Base-by-base conservation (phyloP, 2,329 filamentous ascomycete species). In the Herpotrichia juniperi region DNA sequence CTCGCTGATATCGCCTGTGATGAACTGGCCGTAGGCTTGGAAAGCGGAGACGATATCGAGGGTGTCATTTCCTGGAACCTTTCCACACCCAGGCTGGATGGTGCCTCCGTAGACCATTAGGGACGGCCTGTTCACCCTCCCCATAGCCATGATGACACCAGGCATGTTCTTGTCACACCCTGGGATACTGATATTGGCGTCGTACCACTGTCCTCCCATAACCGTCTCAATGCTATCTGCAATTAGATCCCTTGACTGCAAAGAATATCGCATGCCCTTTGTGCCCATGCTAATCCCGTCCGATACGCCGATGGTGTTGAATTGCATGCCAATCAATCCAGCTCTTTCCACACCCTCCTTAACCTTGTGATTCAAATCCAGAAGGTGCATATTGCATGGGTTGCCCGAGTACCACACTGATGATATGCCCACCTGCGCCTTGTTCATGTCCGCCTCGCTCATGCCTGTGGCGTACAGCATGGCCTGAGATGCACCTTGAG, bases 81-180 rank as follows among this genome's bases (percentile, higher is more conserved):
- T 83, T 50, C 89, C 90, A 78, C 93, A 97, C 42, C 94, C 94
- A 31, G 94, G 91, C 72, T 90, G 87, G 73, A 97, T 99, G 35
- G 90, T 92, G 43, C 94, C 94, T 63, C 94, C 94, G 70, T 99
- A 99, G 25, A 99, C 90, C 94, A 99, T 99, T 71, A 99, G 82
- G 65, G 90, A 92, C 25, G 94, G 94, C 42, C 94, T 83, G 80
- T 99, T 97, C 61, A 97, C 87, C 63, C 94, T 86, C 31, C 92
- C 93, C 90, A 97, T 97, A 50, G 93, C 94, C 76, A 81, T 81
- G 53, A 81, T 75, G 42, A 81, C 79, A 70, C 79, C 78, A n/a
- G 74, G 74, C 94, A 99, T 97, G 79, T 99, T 99, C 86, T 99
- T 99, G 83, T 99, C 94, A 77, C 94, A 99, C 43, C 94, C 94